Base-by-base conservation (phyloP, 805 yeast genomes). In the Candida golubevii region DNA sequence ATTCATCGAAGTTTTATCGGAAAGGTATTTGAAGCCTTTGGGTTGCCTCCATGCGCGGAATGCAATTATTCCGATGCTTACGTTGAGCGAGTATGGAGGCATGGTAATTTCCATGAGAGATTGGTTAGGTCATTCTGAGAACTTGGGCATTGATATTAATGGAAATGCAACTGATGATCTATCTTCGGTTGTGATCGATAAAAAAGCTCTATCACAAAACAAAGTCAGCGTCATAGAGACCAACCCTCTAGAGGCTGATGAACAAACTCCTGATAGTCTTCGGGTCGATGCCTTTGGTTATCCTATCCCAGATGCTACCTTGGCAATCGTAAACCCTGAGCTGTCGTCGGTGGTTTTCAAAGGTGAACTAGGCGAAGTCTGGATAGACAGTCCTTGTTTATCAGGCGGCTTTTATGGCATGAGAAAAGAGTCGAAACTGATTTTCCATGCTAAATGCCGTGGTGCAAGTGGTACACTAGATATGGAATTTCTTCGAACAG, bases 271-370 rank as follows among this genome's bases (percentile, higher is more conserved):
- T n/a, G 68, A 65, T 32, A 42, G 57, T 41, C 66, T 88, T 35
- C 71, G 95, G 40, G 83, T 93, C 0, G 95, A 95, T 13, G 85
- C 97, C 0, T 93, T 91, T 72, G 99, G 99, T 0, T 88, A 75
- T 57, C 98, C 99, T 1, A 63, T 93, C 1, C 97, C 97, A 0
- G 97, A 91, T 66, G 91, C 97, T 0, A 87, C 95, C 0, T 62
- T 91, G 29, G 97, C 97, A 0, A 79, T 93, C 27, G 98, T 93
- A 0, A 89, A 95, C 59, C 98, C 98, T 0, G 98, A 93, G 48
- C 88, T 91, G 46, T 77, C 83, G 32, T 70, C 82, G 2, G 67
- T 93, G 13, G 85, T 88, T 5, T 80, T 82, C 2, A 83, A 77
- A 38, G 78, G 86, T 57, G 88, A 85, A 50, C 87, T 93, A 12